Evolutionary conservation across 2,329 filamentous ascomycete species (phyloP).

Genomic region (Penicillium sp.): DNA sequence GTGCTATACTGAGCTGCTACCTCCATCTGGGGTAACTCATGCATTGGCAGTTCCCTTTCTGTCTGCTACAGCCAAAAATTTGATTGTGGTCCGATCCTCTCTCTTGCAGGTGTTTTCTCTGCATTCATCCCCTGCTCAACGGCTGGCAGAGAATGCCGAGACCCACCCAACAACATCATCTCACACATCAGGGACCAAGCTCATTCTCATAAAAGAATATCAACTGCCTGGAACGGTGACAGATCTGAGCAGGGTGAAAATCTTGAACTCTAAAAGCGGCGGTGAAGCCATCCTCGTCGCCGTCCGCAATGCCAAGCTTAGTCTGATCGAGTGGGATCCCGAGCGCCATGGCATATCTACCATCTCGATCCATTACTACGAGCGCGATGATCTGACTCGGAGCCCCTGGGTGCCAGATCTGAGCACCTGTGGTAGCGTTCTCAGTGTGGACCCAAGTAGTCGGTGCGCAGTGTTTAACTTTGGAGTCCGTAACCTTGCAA

Average conservation of each 20-base stretch:
- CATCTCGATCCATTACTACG: constrained; percentile 96
- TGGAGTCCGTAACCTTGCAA: constrained; percentile 83
- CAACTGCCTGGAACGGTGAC: constrained; percentile 81
- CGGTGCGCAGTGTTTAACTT: constrained; percentile 95
- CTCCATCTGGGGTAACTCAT: constrained; percentile 92
- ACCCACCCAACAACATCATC: constrained; percentile 62
- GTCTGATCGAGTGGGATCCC: constrained; percentile 91
- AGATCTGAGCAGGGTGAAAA: constrained; percentile 77
- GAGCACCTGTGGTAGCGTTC: constrained; percentile 74
- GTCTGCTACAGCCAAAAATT: constrained; percentile 74
- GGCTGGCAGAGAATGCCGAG: constrained; percentile 46
- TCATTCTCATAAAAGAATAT: constrained; percentile 84
- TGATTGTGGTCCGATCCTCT: constrained; percentile 89
- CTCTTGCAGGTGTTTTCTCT: constrained; percentile 87
- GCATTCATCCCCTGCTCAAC: constrained; percentile 57
- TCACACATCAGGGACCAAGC: constrained; percentile 70
- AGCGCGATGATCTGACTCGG: constrained; percentile 84
- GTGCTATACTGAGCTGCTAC: constrained; percentile 94
- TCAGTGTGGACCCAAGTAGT: constrained; percentile 87
- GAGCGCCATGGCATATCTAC: constrained; percentile 78
- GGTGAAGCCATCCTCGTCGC: constrained; percentile 83
- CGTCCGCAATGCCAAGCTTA: constrained; percentile 89
- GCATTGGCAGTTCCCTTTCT: constrained; percentile 79
- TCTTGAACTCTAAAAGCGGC: constrained; percentile 71
- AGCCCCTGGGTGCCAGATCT: constrained; percentile 80